A percentile compares a stretch with the other conserved stretches of the same genome.
Conservation (phyloP, 352 stramenopile species). For the Pythium monospermum region DNA sequence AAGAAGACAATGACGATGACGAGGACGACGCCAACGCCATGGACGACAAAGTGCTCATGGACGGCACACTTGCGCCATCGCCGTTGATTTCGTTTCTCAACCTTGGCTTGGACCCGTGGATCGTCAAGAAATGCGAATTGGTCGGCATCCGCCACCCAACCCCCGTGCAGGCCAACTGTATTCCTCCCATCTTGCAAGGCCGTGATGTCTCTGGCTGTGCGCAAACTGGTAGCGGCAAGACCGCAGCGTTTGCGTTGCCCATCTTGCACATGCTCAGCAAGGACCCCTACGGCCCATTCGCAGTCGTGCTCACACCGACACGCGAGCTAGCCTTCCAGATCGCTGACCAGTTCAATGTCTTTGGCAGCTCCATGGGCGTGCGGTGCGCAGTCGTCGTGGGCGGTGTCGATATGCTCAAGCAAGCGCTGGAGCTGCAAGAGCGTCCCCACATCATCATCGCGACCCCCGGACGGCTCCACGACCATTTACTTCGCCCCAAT, state of each 20-base stretch:
- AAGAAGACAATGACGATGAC: constrained; percentile 5
- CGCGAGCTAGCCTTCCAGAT: constrained; percentile 98
- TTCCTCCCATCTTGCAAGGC: constrained; percentile 86
- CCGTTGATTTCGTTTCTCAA: constrained; percentile 78
- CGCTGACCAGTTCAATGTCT: constrained; percentile 94
- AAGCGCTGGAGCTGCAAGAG: constrained; percentile 84
- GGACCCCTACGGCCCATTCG: constrained; percentile 94
- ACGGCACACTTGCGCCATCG: constrained; percentile 25
- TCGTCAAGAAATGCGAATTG: constrained; percentile 80
- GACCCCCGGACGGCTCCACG: constrained; percentile 93
- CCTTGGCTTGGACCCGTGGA: constrained; percentile 82
- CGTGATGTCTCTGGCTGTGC: constrained; percentile 91
- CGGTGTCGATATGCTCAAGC: constrained; percentile 92
- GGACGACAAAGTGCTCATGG: constrained; percentile 41
- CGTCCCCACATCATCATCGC: constrained; percentile 97
- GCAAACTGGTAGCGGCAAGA: constrained; percentile 97
- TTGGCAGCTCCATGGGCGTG: constrained; percentile 90
- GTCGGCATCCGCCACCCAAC: constrained; percentile 86
- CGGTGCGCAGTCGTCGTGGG: constrained; percentile 93
- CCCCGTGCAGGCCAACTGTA: constrained; percentile 87
- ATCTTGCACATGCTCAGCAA: constrained; percentile 95
- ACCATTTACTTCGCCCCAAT: constrained; percentile 89
- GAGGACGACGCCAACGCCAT: neutral
- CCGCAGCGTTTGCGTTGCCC: constrained; percentile 96
- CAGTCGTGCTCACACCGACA: constrained; percentile 95